Evolutionary conservation across 176 grass and related monocot genomes (phyloP), one percentile per base, ranked within the genome.

Genomic region (Carex cristatella): DNA sequence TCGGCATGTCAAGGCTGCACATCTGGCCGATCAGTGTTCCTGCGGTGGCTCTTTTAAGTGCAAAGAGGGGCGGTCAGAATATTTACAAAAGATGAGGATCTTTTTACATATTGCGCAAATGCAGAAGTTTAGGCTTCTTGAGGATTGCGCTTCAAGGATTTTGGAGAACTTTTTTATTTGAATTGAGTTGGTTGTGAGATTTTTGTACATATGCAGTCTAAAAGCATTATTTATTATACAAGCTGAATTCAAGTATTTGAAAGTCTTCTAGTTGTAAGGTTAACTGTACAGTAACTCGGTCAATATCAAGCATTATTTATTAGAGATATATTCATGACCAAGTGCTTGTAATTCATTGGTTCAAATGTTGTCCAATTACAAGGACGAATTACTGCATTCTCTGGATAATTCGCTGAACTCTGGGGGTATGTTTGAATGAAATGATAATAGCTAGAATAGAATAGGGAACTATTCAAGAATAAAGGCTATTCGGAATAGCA

Each of bases 31-130:
- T 61, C 96, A 95, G 78, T 98, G 96, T 61, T 89, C 85, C 10
- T 95, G 96, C 4, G 96, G 93, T 71, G 90, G 96, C n/a, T 89
- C 88, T 5, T 98, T 95, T 88, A 85, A 87, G 33, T 95, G 96
- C 85, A 90, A 83, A 48, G 96, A 98, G 57, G 88, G 90, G 57
- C 40, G 69, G 1, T 85, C 75, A 7, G 75, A 83, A 62, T 95
- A 93, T 72, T 85, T 93, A 2, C 84, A 82, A 79, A 98, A 98
- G 81, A 95, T 98, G 93, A 90, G 53, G 49, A 93, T 94, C 3
- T 90, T 98, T 89, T 65, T 79, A 19, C 88, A 90, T 10, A 83
- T 95, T 31, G 89, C 96, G 0, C 61, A 85, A 28, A 86, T 69
- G 44, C 90, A 95, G n/a, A 94, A 89, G 42, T 95, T 98, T 38